These are phyloP conservation scores for Stephania cephalantha DNA, from an alignment of 164 flowering plant species.

Conservation along the genomic window DNA sequence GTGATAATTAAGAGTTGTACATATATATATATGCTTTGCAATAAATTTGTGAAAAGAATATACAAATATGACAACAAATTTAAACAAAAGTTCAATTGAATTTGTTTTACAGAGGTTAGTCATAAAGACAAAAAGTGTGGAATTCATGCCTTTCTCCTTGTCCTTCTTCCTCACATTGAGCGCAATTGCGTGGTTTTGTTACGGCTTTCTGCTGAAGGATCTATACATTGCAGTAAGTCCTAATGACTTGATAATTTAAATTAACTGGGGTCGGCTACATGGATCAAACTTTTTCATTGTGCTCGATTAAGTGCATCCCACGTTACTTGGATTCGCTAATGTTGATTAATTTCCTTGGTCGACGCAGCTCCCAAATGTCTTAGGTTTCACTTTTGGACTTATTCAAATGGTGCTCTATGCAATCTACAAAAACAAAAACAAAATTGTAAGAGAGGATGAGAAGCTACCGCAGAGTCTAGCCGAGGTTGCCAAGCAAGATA, in stretches of 20 bases:
- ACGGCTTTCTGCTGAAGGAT: slow-evolving; percentile 55
- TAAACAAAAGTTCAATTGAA: background rate
- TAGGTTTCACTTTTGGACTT: slow-evolving; percentile 57
- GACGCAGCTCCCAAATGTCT: slow-evolving; percentile 54
- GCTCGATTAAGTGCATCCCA: too few species aligned
- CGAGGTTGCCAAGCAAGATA: background rate
- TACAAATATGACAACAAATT: too few species aligned
- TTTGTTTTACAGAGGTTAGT: slow-evolving; percentile 42
- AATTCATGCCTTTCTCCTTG: slow-evolving; percentile 66
- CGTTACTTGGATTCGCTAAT: too few species aligned
- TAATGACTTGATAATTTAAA: too few species aligned
- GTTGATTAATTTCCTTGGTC: background rate
- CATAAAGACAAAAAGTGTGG: slow-evolving; percentile 66
- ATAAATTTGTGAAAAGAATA: too few species aligned
- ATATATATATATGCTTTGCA: too few species aligned
- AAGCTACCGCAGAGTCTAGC: background rate
- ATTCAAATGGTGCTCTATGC: slow-evolving; percentile 54
- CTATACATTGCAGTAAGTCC: slow-evolving; percentile 23
- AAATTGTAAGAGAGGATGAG: background rate
- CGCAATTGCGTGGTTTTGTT: slow-evolving; percentile 67
- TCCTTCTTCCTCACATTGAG: slow-evolving; percentile 62
- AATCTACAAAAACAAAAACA: slow-evolving; percentile 36
- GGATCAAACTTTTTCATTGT: too few species aligned
- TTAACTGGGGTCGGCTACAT: too few species aligned
- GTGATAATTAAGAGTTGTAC: slow-evolving; percentile 22